Evolutionary conservation across 2,329 filamentous ascomycete genomes (phyloP).

Genomic region (Nigrograna mackinnonii): DNA sequence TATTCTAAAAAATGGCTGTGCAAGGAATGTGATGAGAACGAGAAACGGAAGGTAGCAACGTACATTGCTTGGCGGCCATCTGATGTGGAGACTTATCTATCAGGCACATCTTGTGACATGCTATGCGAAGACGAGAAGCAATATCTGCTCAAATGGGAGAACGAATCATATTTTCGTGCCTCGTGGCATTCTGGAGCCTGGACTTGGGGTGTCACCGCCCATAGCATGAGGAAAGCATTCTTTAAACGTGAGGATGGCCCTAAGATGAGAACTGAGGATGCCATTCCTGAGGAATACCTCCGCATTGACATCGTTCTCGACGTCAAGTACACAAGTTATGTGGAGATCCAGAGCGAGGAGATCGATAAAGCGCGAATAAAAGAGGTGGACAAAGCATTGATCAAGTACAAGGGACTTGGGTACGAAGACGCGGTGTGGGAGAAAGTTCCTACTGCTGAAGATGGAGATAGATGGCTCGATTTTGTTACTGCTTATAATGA

Average conservation of each 20-base stretch:
- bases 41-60: conserved; percentile 68
- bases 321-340: conserved; percentile 67
- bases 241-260: conserved; percentile 70
- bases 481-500: conserved; percentile 85
- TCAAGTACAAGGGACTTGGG: conserved; percentile 90
- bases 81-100: conserved; percentile 58
- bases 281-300: conserved; percentile 85
- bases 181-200: conserved; percentile 88
- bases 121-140: conserved; percentile 81
- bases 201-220: conserved; percentile 73
- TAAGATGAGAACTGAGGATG: conserved; percentile 73
- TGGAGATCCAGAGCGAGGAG: conserved; percentile 64
- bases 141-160: conserved; percentile 89
- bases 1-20: conserved; percentile 80
- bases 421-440: conserved; percentile 96
- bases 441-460: conserved; percentile 67
- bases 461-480: conserved; percentile 73
- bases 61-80: conserved; percentile 86
- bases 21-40: conserved; percentile 69
- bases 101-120: conserved; percentile 57
- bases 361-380: conserved; percentile 72
- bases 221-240: conserved; percentile 74
- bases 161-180: conserved; percentile 78
- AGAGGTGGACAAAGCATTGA: conserved; percentile 72
- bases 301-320: conserved; percentile 88